Base-by-base conservation (phyloP, 495 filamentous ascomycete species). In the Xylaria telfairii region DNA sequence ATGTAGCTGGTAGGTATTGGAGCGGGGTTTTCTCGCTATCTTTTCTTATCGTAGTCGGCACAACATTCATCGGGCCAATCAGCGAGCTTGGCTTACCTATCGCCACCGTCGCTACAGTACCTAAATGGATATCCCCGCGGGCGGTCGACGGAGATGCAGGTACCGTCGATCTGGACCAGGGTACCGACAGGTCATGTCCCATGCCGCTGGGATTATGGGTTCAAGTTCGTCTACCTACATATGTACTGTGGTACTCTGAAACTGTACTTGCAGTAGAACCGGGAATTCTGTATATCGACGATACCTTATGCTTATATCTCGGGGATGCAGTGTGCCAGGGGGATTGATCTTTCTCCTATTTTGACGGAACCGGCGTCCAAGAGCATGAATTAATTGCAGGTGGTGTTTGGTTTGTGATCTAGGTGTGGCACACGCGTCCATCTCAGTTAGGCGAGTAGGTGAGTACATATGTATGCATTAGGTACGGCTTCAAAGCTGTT, bases 71-170 rank as follows among this genome's bases (percentile, higher is more conserved):
- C 63, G 10, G 24, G 10, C 63, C 63, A 65, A 51, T 44, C n/a
- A 65, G 15, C 46, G 13, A 21, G 17, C 39, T 26, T 12, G 60
- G 41, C 15, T 51, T 67, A 28, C 62, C 28, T 69, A 72, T 76
- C 19, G 34, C 65, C 28, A 49, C n/a, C n/a, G n/a, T n/a, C n/a
- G n/a, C n/a, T n/a, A n/a, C n/a, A n/a, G n/a, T n/a, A n/a, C n/a
- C 17, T 49, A 21, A 12, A 53, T 57, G 41, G 57, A 47, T 28
- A 37, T 64, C 67, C 47, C 67, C 67, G 53, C 54, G 65, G 67
- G 37, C 53, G 28, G 28, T 12, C n/a, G 41, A 26, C 42, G 41
- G 47, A 61, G 47, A 61, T 49, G 67, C 44, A 57, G 54, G 47
- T 44, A 68, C 30, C 30, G 51, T 46, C n/a, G 4, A 56, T 17